These are phyloP conservation scores for Euphrasia arctica DNA, from an alignment of 305 asterid genomes.

Conservation along the genomic window DNA sequence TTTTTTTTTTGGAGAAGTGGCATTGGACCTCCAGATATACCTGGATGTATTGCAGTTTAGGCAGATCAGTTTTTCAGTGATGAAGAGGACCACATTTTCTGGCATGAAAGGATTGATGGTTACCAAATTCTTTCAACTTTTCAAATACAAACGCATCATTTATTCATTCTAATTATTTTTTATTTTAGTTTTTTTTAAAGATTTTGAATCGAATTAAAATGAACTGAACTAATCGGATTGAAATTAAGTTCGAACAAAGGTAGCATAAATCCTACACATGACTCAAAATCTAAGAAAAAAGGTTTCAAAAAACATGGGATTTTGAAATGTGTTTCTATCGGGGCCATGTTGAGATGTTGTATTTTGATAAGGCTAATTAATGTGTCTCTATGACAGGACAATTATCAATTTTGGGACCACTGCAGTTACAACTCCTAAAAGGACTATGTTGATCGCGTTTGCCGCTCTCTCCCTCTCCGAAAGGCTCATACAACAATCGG, in stretches of 20 bases:
- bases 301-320: background rate
- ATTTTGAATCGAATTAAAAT: too few species aligned
- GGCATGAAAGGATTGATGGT: constrained; percentile 20
- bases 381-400: constrained; percentile 20
- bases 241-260: too few species aligned
- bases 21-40: constrained; percentile 10
- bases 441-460: constrained; percentile 16
- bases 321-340: background rate
- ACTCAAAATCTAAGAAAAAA: too few species aligned
- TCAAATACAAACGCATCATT: background rate
- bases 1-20: constrained; percentile 1
- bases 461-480: background rate
- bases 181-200: too few species aligned
- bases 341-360: constrained; percentile 17
- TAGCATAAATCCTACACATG: too few species aligned
- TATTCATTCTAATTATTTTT: too few species aligned
- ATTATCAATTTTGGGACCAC: constrained; percentile 30
- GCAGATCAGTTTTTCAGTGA: background rate
- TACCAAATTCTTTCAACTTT: background rate
- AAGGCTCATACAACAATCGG: constrained; percentile 10
- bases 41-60: constrained; percentile 16
- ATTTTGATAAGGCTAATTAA: constrained; percentile 14
- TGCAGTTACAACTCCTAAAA: background rate
- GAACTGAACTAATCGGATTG: too few species aligned
- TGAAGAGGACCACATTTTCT: constrained; percentile 24